Evolutionary conservation across 768 basidiomycete genomes (phyloP).

Genomic region (Arthromyces matolae): DNA sequence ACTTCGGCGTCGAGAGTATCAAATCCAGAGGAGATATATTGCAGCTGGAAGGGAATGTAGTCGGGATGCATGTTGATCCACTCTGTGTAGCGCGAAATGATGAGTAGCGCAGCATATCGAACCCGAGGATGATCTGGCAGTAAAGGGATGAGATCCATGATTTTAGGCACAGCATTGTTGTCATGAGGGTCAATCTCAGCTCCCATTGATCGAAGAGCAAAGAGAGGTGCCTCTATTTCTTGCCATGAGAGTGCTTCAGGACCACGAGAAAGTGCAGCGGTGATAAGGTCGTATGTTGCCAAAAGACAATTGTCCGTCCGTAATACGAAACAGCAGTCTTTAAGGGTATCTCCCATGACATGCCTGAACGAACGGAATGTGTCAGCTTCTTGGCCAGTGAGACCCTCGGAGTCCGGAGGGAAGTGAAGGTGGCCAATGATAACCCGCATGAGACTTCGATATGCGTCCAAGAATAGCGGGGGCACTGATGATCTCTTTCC

Average conservation of each 20-base stretch:
- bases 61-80: conserved; percentile 91
- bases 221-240: conserved; percentile 94
- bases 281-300: conserved; percentile 78
- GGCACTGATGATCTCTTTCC: conserved; percentile 71
- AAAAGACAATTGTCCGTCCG: conserved; percentile 82
- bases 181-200: conserved; percentile 85
- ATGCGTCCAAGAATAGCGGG: conserved; percentile 79
- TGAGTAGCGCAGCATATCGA: conserved; percentile 91
- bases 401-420: conserved; percentile 61
- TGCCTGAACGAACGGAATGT: conserved; percentile 94
- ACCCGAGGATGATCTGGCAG: conserved; percentile 89
- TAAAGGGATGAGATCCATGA: conserved; percentile 90
- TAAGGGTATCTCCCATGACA: conserved; percentile 98
- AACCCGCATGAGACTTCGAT: conserved; percentile 76
- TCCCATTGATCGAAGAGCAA: conserved; percentile 98
- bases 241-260: conserved; percentile 77
- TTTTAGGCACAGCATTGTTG: conserved; percentile 85
- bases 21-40: conserved; percentile 91
- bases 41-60: conserved; percentile 81
- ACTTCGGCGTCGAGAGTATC: conserved; percentile 79
- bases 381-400: conserved; percentile 84
- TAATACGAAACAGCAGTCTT: conserved; percentile 95
- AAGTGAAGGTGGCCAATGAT: conserved; percentile 92
- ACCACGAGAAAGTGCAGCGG: conserved; percentile 61
- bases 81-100: conserved; percentile 93